Conservation (phyloP, 176 grass and related monocot species). For the Eragrostis curvula region DNA sequence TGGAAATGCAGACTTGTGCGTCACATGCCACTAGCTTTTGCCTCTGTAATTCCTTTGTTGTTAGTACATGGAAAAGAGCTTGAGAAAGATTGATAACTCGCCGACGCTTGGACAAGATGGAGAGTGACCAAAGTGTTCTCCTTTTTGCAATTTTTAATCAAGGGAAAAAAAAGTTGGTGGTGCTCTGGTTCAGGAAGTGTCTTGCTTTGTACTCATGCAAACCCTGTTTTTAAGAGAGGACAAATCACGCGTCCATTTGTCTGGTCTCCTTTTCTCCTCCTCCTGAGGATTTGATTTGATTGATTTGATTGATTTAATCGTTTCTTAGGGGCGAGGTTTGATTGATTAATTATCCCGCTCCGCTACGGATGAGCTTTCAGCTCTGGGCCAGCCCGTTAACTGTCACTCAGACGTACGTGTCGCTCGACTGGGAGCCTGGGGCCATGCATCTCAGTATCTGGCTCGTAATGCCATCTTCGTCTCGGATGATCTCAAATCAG, state of each 20-base stretch:
- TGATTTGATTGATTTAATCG: background rate
- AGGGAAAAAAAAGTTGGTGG: background rate
- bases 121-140: conserved; percentile 31
- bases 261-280: conserved; percentile 2
- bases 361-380: background rate
- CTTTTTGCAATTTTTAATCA: conserved; percentile 22
- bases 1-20: background rate
- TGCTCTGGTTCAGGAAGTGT: conserved; percentile 23
- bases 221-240: conserved; percentile 20
- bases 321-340: background rate
- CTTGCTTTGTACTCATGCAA: conserved; percentile 48
- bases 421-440: background rate
- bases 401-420: background rate
- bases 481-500: background rate
- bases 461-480: background rate
- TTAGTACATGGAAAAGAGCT: background rate
- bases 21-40: background rate
- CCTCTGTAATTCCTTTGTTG: conserved; percentile 1
- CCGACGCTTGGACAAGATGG: conserved; percentile 47
- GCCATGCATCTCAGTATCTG: background rate
- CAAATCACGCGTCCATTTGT: conserved; percentile 38
- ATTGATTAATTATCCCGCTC: conserved; percentile 15
- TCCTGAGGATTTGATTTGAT: background rate
- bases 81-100: conserved; percentile 11
- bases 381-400: background rate